Base-by-base conservation (phyloP, 2,329 filamentous ascomycete genomes). In the Penicillium expansum region DNA sequence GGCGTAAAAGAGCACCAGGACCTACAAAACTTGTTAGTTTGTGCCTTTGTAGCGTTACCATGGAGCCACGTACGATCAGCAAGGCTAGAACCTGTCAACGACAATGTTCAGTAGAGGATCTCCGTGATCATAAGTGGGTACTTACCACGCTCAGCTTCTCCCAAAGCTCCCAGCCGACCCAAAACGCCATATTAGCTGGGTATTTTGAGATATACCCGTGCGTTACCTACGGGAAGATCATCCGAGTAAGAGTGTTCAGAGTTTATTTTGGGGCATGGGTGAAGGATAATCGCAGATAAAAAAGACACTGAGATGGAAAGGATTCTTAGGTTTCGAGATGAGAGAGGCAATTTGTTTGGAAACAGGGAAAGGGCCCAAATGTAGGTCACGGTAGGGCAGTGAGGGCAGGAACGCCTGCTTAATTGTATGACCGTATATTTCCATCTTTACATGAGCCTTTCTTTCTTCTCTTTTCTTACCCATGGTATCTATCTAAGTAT, bases 101-200 rank as follows among this genome's bases (percentile, higher is more conserved):
- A 27, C 16, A 38, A 52, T 7, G 9, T 37, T 67, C 49, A 73
- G 67, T 55, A 41, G 35, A 16, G 37, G 7, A 35, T 9, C 24
- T 20, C 16, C 14, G 13, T 27, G 44, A 24, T 18, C 39, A 24
- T 48, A 27, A 49, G n/a, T 30, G 20, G 35, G 22, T 22, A 81
- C 89, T 80, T 79, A 96, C 92, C 78, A 96, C 91, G 52, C 87
- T 90, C 86, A 96, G 87, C 78, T 96, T 86, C 80, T 94, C 85
- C 92, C 92, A 96, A 67, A 94, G 77, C 65, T 83, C 79, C 92
- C 91, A 96, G 48, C 77, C 80, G 41, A 79, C 68, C 74, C 89
- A 91, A 74, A 91, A 90, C 38, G 50, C 55, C 69, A 75, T 76
- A 49, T 50, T 70, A 49, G 43, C 38, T 53, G 27, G 16, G 43